Base-by-base conservation (phyloP, 352 stramenopile genomes). In the Pythium biforme region DNA sequence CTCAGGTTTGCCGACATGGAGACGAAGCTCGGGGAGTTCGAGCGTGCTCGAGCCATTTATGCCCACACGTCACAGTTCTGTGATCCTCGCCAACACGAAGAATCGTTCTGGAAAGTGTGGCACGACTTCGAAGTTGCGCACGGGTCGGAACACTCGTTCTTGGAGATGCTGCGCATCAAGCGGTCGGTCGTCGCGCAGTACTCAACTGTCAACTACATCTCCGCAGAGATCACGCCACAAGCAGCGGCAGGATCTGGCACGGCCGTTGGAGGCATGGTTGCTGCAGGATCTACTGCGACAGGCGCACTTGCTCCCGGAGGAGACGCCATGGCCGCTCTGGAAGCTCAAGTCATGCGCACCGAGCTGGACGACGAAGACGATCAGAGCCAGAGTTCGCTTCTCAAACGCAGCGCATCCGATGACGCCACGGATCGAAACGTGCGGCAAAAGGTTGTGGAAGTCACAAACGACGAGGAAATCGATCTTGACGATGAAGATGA, bases 141-240 rank as follows among this genome's bases (percentile, higher is more conserved):
- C 70, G 98, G 98, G 17, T 92, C 83, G 59, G 97, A 99, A 71
- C 97, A 99, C 57, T 99, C 97, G 15, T 99, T 99, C 77, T 73
- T 97, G 20, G 97, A 99, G 66, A 99, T 99, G 97, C 75, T 99
- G 22, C 90, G 97, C 12, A 94, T 99, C 53, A 99, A 99, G 74
- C 89, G 97, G 33, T 97, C 89, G 23, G 97, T 99, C 1, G 84
- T 98, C 60, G 96, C 95, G 41, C 89, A 97, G 59, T 99, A 98
- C 70, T 96, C 92, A 55, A 90, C 96, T 41, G 92, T 98, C 7
- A 98, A 98, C 72, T 99, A 99, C 74, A 97, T 98, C 57, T 90
- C 92, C n/a, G 90, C 90, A 5, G 91, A 98, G 64, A 90, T 95
- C 66, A 83, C 76, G 10, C 75, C 83, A 8, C 67, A 79, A 5